Evolutionary conservation across 352 stramenopile species (phyloP), one percentile per base, ranked within the genome.

Genomic region (Elongisporangium anandrum): DNA sequence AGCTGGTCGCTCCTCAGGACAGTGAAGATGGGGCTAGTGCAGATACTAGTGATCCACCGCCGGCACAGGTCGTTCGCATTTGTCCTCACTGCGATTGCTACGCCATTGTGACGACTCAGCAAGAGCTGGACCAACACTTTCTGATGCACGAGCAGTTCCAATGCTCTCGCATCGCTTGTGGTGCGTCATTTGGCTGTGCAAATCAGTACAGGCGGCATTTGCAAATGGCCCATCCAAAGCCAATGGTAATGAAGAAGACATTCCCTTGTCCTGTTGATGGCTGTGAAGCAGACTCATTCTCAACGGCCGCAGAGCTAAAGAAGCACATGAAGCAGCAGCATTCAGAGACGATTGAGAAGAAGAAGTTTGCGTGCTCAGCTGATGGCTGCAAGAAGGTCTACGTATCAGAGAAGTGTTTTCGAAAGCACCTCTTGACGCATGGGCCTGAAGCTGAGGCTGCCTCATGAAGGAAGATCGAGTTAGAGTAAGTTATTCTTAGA

Each of bases 341-440:
- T 6, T 23, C 34, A 17, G 34, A 45, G 34, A 17, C 12, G 34
- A 45, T 45, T 15, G 17, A 19, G 26, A 41, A 26, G 10, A 2
- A 47, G 17, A 51, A 59, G 19, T 24, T 85, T 8, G 24, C 48
- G 13, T 85, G 76, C 24, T 60, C 60, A 17, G 61, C 60, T 24
- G 24, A 61, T 17, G 63, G 60, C 4, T 85, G 76, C 39, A 59
- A 45, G 10, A 77, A 77, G 66, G 76, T n/a, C 7, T 85, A 85
- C 65, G 54, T 52, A 10, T 78, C 73, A 1, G 47, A 61, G 19
- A 81, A 75, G 57, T 29, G 73, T 4, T 57, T 83, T 3, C 60
- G 62, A 15, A 68, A 65, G 9, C 76, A 85, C 50, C 60, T 45
- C 13, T 45, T 45, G 34, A 45, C 34, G 34, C 34, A 45, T 17